Evolutionary conservation across 164 flowering plant species (phyloP).

Genomic region (Berberis thunbergii): DNA sequence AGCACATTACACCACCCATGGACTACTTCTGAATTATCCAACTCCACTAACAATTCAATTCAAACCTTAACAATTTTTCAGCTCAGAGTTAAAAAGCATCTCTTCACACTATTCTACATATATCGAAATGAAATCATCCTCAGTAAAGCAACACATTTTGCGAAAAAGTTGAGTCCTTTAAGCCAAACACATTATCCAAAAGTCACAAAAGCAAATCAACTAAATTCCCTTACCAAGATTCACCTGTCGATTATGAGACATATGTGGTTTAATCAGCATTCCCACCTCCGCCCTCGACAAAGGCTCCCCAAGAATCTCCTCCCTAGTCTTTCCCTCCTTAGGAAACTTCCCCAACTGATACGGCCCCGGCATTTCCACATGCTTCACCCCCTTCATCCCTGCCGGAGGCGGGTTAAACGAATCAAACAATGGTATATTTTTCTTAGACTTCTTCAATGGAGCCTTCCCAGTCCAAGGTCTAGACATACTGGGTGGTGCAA

Average conservation of each 20-base stretch:
- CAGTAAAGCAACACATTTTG: no score
- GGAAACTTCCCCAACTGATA: slow-evolving; percentile 38
- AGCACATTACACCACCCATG: no score
- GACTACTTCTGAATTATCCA: no score
- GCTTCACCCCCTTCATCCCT: slow-evolving; percentile 33
- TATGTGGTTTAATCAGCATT: slow-evolving; percentile 48
- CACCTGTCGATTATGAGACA: slow-evolving; percentile 69
- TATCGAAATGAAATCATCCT: no score
- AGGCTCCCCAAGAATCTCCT: slow-evolving; percentile 75
- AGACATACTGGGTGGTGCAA: slow-evolving; percentile 87
- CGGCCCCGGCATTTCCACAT: slow-evolving; percentile 45
- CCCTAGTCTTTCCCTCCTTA: slow-evolving; percentile 37
- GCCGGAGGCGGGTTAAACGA: slow-evolving; percentile 34
- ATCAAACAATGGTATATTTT: slow-evolving; percentile 55
- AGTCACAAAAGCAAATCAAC: neutral
- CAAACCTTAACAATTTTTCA: no score
- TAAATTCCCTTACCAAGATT: slow-evolving; percentile 60
- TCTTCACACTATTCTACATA: no score
- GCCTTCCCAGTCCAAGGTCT: slow-evolving; percentile 98
- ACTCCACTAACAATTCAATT: no score
- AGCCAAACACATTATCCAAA: neutral
- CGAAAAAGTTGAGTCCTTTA: neutral
- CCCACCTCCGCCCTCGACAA: slow-evolving; percentile 50
- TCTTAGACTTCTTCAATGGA: slow-evolving; percentile 55
- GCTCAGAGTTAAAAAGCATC: no score